Conservation (phyloP, 331 rosid genomes). For the Malus hybrid region DNA sequence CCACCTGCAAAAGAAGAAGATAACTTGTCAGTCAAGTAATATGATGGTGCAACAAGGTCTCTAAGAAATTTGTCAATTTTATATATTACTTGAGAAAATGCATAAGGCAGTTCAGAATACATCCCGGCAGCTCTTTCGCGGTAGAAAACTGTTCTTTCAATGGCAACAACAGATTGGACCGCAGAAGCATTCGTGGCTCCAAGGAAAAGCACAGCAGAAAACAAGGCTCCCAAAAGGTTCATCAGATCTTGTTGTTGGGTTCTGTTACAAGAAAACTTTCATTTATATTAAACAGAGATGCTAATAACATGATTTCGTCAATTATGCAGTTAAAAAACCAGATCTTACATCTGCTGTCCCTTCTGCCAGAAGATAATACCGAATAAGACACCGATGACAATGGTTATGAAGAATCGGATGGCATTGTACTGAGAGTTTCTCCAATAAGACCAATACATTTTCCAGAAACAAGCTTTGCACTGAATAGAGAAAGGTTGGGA, state of each 20-base stretch:
- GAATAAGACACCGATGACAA: conserved; percentile 25
- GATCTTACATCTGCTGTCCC: conserved; percentile 31
- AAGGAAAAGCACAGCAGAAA: conserved; percentile 36
- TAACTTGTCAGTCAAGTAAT: not conserved
- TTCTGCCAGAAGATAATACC: conserved; percentile 44
- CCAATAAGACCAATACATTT: conserved; percentile 45
- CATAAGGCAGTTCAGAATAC: conserved; percentile 9
- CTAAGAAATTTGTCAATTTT: not conserved
- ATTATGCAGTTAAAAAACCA: not conserved
- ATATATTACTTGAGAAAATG: conserved; percentile 35
- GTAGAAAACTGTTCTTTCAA: conserved; percentile 46
- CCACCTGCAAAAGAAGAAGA: conserved; percentile 22
- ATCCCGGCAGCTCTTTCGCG: conserved; percentile 45
- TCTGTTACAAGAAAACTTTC: conserved; percentile 12
- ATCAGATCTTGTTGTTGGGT: conserved; percentile 26
- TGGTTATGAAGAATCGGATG: conserved; percentile 33
- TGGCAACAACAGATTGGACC: conserved; percentile 30
- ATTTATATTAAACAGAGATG: not conserved
- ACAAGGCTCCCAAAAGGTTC: conserved; percentile 42
- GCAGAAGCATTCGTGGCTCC: conserved; percentile 32
- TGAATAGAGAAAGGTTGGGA: conserved; percentile 30
- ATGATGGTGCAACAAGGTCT: not conserved
- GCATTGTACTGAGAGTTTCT: conserved; percentile 42
- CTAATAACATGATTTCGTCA: not conserved
- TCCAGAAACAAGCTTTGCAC: conserved; percentile 48